phyloP scores from a whole-genome alignment of 1,284 basidiomycete genomes.

The Cutaneotrichosporon dermatis region DNA sequence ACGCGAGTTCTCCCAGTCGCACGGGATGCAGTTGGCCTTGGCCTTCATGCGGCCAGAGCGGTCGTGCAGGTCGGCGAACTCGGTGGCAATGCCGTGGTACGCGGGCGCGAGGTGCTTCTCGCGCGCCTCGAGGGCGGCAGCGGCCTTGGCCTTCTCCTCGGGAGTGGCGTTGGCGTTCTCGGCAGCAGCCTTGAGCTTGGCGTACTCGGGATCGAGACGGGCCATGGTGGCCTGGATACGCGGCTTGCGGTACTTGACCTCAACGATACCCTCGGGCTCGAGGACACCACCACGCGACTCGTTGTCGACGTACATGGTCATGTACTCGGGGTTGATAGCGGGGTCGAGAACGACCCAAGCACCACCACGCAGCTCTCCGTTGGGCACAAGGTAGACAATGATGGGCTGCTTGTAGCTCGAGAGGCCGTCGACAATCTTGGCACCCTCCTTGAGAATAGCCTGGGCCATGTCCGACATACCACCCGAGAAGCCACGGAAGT shows the following conservation, averaged over 20 bases:
- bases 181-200: slow-evolving; percentile 71
- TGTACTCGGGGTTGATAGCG: slow-evolving; percentile 91
- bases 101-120: slow-evolving; percentile 82
- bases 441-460: slow-evolving; percentile 87
- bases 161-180: slow-evolving; percentile 66
- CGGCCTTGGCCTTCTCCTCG: slow-evolving; percentile 68
- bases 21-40: slow-evolving; percentile 82
- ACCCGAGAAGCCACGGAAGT: slow-evolving; percentile 99
- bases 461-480: slow-evolving; percentile 67
- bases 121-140: slow-evolving; percentile 65
- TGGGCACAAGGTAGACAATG: slow-evolving; percentile 97
- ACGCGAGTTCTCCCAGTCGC: slow-evolving; percentile 82
- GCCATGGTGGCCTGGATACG: slow-evolving; percentile 90
- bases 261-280: slow-evolving; percentile 95
- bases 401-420: slow-evolving; percentile 97
- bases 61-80: slow-evolving; percentile 93
- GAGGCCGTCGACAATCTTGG: slow-evolving; percentile 97
- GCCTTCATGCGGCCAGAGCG: slow-evolving; percentile 96
- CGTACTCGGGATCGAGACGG: slow-evolving; percentile 81
- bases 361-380: slow-evolving; percentile 97
- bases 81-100: slow-evolving; percentile 87
- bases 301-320: slow-evolving; percentile 98
- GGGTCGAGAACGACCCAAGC: slow-evolving; percentile 99
- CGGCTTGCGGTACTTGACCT: slow-evolving; percentile 77
- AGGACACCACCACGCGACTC: slow-evolving; percentile 95